phyloP scores from a whole-genome alignment of 2,329 filamentous ascomycete genomes.

The Pezizomycotina sp. region DNA sequence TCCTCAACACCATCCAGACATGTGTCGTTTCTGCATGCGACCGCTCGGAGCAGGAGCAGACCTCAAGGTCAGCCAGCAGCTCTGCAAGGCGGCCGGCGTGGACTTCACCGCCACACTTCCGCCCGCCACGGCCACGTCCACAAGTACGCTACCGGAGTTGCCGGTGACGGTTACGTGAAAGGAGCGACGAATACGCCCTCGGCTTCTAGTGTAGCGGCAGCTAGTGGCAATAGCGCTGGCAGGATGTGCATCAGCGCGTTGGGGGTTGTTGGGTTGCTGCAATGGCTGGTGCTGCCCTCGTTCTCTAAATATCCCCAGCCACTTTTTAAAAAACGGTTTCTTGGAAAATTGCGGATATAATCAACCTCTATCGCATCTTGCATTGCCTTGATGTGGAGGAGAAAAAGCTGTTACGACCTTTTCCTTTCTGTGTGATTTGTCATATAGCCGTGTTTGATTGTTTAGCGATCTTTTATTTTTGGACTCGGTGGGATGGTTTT shows the following conservation, averaged over 20 bases:
- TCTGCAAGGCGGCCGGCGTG: conserved; percentile 21
- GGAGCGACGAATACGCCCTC: conserved; percentile 22
- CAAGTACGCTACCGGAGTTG: conserved; percentile 7
- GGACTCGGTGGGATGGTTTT: too few species aligned
- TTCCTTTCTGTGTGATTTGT: too few species aligned
- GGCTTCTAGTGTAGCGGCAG: conserved; percentile 4
- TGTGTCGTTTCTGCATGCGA: conserved; percentile 35
- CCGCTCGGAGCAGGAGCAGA: conserved; percentile 30
- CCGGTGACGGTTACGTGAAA: conserved; percentile 19
- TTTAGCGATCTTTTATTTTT: too few species aligned
- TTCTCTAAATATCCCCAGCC: conserved; percentile 15
- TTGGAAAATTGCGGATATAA: too few species aligned
- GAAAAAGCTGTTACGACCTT: too few species aligned
- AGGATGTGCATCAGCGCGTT: too few species aligned
- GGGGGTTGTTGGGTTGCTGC: conserved; percentile 9
- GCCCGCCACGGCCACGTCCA: conserved; percentile 1
- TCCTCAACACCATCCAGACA: conserved; percentile 35
- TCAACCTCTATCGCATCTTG: too few species aligned
- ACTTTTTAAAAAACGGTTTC: too few species aligned
- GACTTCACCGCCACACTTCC: conserved; percentile 22
- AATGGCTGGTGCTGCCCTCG: conserved; percentile 9
- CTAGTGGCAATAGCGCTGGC: conserved; percentile 3
- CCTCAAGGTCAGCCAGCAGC: conserved; percentile 1
- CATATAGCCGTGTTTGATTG: too few species aligned
- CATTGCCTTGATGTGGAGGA: too few species aligned